These are phyloP conservation scores for Ogataea populi-albae DNA, from an alignment of 805 yeast species.

Conservation along the genomic window DNA sequence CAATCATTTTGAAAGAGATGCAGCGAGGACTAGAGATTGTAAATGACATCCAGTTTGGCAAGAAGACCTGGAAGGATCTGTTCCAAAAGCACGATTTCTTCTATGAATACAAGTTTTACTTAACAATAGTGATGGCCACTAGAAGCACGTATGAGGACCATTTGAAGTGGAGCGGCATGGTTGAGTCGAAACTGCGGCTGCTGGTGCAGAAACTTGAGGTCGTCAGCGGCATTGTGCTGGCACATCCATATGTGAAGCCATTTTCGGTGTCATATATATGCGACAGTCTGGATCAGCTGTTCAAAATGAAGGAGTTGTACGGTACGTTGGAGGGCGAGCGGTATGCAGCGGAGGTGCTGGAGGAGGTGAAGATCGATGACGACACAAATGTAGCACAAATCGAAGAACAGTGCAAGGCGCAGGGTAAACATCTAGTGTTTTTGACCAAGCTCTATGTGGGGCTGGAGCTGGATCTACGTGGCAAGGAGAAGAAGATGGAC, in stretches of 20 bases:
- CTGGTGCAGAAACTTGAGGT: conserved; percentile 82
- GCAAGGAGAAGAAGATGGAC: conserved; percentile 65
- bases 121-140: conserved; percentile 78
- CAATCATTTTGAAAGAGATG: conserved; percentile 75
- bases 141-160: conserved; percentile 76
- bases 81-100: conserved; percentile 82
- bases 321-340: conserved; percentile 59
- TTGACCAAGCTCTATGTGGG: conserved; percentile 82
- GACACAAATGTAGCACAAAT: conserved; percentile 29
- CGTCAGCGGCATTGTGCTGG: conserved; percentile 69
- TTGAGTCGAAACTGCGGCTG: conserved; percentile 81
- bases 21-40: conserved; percentile 70
- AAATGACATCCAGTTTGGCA: conserved; percentile 62
- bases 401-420: conserved; percentile 24
- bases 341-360: conserved; percentile 33
- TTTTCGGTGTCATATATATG: conserved; percentile 52
- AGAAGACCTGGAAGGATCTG: conserved; percentile 68
- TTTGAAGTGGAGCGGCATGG: conserved; percentile 87
- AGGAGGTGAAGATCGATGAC: conserved; percentile 31
- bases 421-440: conserved; percentile 40
- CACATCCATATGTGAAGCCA: conserved; percentile 87
- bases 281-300: conserved; percentile 40
- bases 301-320: conserved; percentile 37
- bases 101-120: conserved; percentile 77
- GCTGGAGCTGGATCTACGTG: conserved; percentile 51